Evolutionary conservation across 352 stramenopile genomes (phyloP), one percentile per base, ranked within the genome.

Genomic region (Phytophthora kernoviae): DNA sequence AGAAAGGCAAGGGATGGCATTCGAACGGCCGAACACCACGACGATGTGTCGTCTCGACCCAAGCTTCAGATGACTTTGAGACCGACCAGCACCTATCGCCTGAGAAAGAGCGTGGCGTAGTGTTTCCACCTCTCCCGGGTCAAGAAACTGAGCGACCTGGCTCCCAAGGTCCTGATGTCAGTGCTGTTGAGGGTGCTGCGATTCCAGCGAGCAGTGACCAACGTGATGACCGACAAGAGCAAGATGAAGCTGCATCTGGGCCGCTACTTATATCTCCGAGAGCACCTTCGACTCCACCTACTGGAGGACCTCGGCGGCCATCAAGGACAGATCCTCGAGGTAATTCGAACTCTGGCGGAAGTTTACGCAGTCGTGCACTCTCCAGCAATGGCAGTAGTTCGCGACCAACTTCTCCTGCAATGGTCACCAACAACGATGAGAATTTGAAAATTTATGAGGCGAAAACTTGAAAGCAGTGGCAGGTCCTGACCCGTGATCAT

Each of bases 1-100:
- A 87, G 26, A 83, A 80, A 22, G 81, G 79, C 46, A 68, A 81
- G 62, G 77, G 77, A 9, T 91, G 81, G 79, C 81, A 89, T 55
- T 65, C 67, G 46, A 91, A 91, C 26, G 81, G 81, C 8, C 65
- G 67, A 36, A 59, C 51, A 0, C 34, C 57, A 14, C 17, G 62
- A 21, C 50, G 55, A 41, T 57, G 58, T 34, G 45, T 18, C 17
- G 57, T 42, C 1, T 57, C 47, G 6, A 54, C 50, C 15, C 54
- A 57, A 65, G 32, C 54, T 42, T 58, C 46, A 0, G 32, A 62
- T 24, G 43, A 32, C 7, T 4, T 17, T 27, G 50, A 63, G 10
- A 50, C 34, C 30, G 49, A 61, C 24, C 30, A 65, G 24, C 47
- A 64, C 33, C 7, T 21, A 14, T 33, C 5, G 3, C n/a, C 15